These are phyloP conservation scores for Quercus aquifolioides DNA, from an alignment of 306 rosid genomes.

Conservation along the genomic window DNA sequence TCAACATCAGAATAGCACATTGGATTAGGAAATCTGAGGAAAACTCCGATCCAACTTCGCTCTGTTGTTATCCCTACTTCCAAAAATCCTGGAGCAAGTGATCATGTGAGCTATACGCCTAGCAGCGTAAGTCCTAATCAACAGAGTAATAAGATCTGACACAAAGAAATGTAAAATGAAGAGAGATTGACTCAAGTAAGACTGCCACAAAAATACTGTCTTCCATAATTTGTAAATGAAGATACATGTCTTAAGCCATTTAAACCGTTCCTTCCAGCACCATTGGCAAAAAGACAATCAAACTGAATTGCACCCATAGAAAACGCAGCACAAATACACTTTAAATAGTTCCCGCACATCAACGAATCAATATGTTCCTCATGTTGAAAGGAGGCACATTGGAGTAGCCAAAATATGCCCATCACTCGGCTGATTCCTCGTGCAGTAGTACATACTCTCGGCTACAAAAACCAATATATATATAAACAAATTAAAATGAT, in stretches of 20 bases:
- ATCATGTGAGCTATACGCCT: too few species aligned
- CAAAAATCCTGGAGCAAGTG: too few species aligned
- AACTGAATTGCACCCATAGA: not conserved
- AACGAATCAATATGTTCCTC: not conserved
- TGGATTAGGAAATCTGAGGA: too few species aligned
- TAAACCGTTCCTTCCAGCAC: not conserved
- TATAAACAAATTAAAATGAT: not conserved
- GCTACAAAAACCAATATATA: conserved; percentile 46
- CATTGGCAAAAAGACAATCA: not conserved
- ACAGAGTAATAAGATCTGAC: too few species aligned
- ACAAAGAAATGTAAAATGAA: too few species aligned
- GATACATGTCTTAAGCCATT: not conserved
- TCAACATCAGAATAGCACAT: too few species aligned
- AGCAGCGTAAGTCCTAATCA: too few species aligned
- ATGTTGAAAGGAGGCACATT: not conserved
- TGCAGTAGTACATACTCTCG: conserved; percentile 95
- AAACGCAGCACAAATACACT: conserved; percentile 8
- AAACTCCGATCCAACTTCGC: too few species aligned
- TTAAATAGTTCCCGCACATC: conserved; percentile 2
- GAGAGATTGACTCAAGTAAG: not conserved
- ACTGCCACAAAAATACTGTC: not conserved
- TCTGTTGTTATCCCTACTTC: too few species aligned
- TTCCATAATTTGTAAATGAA: not conserved
- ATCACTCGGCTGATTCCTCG: conserved; percentile 64
- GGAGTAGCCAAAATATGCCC: not conserved